Percentiles rank a stretch among this genome's conserved stretches.
Evolutionary conservation across 108 stramenopile genomes (phyloP).

Genomic region (Pseudonitzschia delicatissima): DNA sequence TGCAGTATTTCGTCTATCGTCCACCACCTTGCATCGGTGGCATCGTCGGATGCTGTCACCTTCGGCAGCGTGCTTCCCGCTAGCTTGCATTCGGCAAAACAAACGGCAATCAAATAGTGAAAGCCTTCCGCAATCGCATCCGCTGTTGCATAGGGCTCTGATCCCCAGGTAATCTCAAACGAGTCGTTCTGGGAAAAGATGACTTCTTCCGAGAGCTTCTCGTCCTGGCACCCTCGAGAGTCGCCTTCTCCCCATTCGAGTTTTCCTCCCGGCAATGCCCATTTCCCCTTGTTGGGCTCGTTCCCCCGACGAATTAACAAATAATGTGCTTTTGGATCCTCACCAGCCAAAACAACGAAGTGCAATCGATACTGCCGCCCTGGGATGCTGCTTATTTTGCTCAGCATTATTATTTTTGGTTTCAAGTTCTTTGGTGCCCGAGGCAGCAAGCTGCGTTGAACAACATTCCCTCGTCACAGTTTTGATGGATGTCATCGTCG

Average conservation of each 20-base stretch:
- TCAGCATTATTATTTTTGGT: too few species aligned
- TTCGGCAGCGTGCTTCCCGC: neutral
- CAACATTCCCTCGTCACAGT: too few species aligned
- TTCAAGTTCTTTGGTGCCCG: too few species aligned
- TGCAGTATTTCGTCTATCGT: conserved; percentile 17
- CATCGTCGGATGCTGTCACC: conserved; percentile 31
- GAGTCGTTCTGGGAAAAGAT: conserved; percentile 1
- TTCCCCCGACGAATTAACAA: conserved; percentile 64
- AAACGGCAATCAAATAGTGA: conserved; percentile 54
- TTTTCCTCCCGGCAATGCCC: conserved; percentile 70
- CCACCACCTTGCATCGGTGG: conserved; percentile 31
- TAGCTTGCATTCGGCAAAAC: conserved; percentile 10
- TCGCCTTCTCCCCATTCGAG: conserved; percentile 60
- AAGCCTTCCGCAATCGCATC: conserved; percentile 30
- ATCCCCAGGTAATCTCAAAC: neutral
- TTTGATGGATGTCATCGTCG: too few species aligned
- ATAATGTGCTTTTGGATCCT: conserved; percentile 18
- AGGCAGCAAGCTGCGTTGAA: too few species aligned
- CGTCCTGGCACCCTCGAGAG: conserved; percentile 49
- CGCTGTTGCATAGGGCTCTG: neutral
- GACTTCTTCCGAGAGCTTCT: conserved; percentile 66
- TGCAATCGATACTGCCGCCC: conserved; percentile 64
- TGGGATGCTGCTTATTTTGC: conserved; percentile 23
- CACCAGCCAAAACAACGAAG: conserved; percentile 30
- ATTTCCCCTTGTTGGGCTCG: conserved; percentile 61